Evolutionary conservation across 306 rosid genomes (phyloP).

Genomic region (Prinsepia uniflora): DNA sequence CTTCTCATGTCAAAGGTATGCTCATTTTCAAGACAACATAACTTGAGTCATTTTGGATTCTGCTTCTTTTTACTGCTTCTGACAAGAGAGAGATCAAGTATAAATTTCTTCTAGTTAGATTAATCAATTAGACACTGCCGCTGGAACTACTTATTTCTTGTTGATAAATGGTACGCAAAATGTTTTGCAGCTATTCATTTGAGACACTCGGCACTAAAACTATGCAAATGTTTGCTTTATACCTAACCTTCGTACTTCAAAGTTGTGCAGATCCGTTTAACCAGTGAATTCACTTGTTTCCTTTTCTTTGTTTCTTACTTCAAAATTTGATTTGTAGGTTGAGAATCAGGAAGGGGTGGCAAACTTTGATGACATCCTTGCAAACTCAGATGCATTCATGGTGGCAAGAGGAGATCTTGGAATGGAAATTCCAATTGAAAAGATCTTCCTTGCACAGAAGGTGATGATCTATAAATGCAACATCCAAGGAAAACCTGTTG

Average conservation of each 20-base stretch:
- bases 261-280: slow-evolving; percentile 5
- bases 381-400: slow-evolving; percentile 95
- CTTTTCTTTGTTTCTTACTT: background rate
- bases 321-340: slow-evolving; percentile 51
- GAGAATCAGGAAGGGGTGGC: slow-evolving; percentile 99
- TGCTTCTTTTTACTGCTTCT: background rate
- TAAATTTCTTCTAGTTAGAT: background rate
- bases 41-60: background rate
- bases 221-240: slow-evolving; percentile 2
- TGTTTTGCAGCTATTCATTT: background rate
- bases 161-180: background rate
- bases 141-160: background rate
- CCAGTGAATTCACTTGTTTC: slow-evolving; percentile 8
- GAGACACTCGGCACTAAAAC: background rate
- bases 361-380: slow-evolving; percentile 91
- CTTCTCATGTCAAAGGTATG: slow-evolving; percentile 95
- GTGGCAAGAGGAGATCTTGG: slow-evolving; percentile 99
- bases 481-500: slow-evolving; percentile 97
- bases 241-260: background rate
- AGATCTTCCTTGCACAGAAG: slow-evolving; percentile 95
- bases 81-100: background rate
- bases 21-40: slow-evolving; percentile 11
- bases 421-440: slow-evolving; percentile 98
- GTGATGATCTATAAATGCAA: slow-evolving; percentile 99
- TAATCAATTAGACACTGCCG: background rate